Evolutionary conservation across 2,329 filamentous ascomycete genomes (phyloP), one percentile per base, ranked within the genome.

Genomic region (Penicillium sp.): DNA sequence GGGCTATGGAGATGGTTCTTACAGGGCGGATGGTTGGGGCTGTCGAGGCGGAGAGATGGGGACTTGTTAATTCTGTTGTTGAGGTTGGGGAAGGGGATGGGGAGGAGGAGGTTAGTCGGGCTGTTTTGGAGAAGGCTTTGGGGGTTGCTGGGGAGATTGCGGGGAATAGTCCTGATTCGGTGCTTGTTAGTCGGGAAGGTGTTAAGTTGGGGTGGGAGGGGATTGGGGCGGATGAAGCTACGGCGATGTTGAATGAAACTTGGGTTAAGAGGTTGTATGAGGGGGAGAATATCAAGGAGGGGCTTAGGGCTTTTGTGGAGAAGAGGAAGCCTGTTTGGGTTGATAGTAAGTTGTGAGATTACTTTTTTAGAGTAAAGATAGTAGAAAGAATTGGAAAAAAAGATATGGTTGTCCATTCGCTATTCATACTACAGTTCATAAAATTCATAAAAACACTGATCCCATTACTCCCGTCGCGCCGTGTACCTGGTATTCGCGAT

Each of bases 221-320:
- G 0, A 75, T 87, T 21, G 84, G 86, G 12, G 88, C 86, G 0
- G 84, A 86, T 71, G 81, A 83, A 60, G 88, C 77, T 10, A 90
- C 86, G 36, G 78, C 77, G 59, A 69, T 84, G 61, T 70, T 89
- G 55, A 78, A 81, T 17, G 80, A 84, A 53, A 81, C 81, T 1
- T 83, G 86, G 78, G 87, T 84, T 67, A 77, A 77, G 53, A 78
- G 78, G 58, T 79, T 93, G 55, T 79, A 87, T 61, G 81, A 78
- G 2, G 88, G 85, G 0, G 86, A 89, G 64, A 93, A 93, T 73
- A 86, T 91, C 75, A 83, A 82, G 55, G 89, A 93, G 75, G 90
- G 90, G 0, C 79, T 93, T 21, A 78, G 72, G 74, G 89, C 89
- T 59, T 93, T 93, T 78, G 86, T 89, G 19, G 89, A 92, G 80